Evolutionary conservation across 768 basidiomycete genomes (phyloP).

Genomic region (Rhodosporidiobolus odoratus): DNA sequence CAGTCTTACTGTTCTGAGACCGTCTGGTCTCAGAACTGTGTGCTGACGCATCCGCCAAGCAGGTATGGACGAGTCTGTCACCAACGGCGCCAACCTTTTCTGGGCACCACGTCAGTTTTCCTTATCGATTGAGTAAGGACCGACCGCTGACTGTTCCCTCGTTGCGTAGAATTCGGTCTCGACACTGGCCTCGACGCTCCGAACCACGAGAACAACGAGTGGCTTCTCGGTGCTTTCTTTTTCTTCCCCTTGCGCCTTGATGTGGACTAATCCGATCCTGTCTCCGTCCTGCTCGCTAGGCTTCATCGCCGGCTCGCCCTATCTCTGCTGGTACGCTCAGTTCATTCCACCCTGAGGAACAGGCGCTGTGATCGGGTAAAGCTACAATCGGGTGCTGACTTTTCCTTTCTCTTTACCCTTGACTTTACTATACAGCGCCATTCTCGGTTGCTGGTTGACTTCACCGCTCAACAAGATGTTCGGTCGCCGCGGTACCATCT

Average conservation of each 20-base stretch:
- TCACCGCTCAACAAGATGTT: conserved; percentile 62
- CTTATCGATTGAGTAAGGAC: no score
- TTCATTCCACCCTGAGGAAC: no score
- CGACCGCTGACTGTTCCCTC: no score
- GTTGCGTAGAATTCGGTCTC: conserved; percentile 22
- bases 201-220: conserved; percentile 13
- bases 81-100: conserved; percentile 37
- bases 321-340: conserved; percentile 26
- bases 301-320: conserved; percentile 15
- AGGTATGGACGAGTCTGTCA: conserved; percentile 25
- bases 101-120: neutral
- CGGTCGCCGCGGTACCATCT: conserved; percentile 58
- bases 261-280: no score
- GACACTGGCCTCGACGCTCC: neutral
- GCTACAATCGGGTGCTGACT: no score
- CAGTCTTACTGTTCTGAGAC: neutral
- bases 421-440: no score
- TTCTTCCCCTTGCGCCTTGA: no score
- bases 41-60: no score
- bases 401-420: no score
- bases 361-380: no score
- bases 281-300: neutral
- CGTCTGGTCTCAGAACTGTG: no score
- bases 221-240: conserved; percentile 7
- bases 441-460: conserved; percentile 55